phyloP scores from a whole-genome alignment of 106 monocot genomes.

The Posidonia australis region DNA sequence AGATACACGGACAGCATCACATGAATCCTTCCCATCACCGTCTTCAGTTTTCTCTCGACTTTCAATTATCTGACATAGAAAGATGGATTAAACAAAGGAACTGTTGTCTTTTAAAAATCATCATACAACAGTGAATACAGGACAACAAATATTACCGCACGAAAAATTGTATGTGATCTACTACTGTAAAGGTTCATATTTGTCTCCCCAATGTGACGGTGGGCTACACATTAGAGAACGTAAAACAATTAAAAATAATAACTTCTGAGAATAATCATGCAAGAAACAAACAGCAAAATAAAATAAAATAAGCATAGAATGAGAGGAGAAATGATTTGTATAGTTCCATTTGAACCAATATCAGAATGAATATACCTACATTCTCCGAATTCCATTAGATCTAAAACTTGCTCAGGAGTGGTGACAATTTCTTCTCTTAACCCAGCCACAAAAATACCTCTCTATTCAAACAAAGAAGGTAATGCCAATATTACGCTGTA shows the following conservation, averaged over 20 bases:
- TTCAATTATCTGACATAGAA: conserved; percentile 63
- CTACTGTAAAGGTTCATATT: conserved; percentile 98
- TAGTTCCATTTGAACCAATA: background rate
- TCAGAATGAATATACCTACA: conserved; percentile 23
- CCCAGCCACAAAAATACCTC: conserved; percentile 97
- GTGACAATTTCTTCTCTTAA: conserved; percentile 92
- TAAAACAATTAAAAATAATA: background rate
- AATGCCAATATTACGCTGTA: background rate
- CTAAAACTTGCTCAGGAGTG: conserved; percentile 68
- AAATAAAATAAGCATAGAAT: background rate
- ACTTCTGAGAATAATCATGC: background rate
- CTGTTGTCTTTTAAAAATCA: background rate
- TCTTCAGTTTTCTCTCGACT: conserved; percentile 73
- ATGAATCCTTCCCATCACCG: conserved; percentile 25
- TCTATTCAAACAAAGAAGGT: conserved; percentile 30
- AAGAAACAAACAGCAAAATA: background rate
- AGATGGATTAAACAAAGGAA: background rate
- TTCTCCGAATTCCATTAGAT: conserved; percentile 92
- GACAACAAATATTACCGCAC: conserved; percentile 40
- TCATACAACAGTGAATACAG: background rate
- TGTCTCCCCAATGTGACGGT: conserved; percentile 93
- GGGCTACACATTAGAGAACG: conserved; percentile 39
- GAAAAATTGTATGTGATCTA: conserved; percentile 96
- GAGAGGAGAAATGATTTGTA: background rate
- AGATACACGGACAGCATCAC: conserved; percentile 98